Evolutionary conservation across 495 filamentous ascomycete species (phyloP).

Genomic region (Aspergillus heteromorphus): DNA sequence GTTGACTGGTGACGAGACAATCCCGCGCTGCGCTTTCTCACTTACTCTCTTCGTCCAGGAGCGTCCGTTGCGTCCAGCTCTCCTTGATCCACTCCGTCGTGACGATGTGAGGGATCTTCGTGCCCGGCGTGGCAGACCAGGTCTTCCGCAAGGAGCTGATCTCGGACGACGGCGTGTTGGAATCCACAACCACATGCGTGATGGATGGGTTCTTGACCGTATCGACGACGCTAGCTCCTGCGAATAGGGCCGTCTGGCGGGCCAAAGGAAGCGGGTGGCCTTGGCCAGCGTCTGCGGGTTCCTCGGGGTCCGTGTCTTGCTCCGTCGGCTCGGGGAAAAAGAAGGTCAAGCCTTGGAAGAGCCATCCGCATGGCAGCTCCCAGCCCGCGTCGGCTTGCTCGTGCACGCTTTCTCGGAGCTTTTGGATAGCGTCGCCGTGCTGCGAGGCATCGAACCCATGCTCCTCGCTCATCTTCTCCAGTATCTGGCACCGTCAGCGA

Average conservation of each 20-base stretch:
- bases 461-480: conserved; percentile 40
- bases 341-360: conserved; percentile 61
- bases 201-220: conserved; percentile 17
- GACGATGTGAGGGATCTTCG: conserved; percentile 65
- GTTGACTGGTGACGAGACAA: too few relatives aligned
- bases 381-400: conserved; percentile 36
- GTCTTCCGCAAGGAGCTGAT: conserved; percentile 25
- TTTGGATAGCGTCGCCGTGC: conserved; percentile 35
- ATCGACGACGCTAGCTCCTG: conserved; percentile 42
- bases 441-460: conserved; percentile 21
- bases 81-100: conserved; percentile 67
- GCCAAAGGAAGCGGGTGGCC: conserved; percentile 21
- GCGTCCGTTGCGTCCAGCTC: conserved; percentile 71
- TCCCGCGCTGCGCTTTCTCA: background rate
- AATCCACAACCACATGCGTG: conserved; percentile 33
- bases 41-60: conserved; percentile 72
- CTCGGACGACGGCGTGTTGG: conserved; percentile 16
- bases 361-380: conserved; percentile 48
- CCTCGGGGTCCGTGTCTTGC: background rate
- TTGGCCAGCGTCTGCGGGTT: background rate
- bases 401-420: conserved; percentile 54
- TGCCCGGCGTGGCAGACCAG: conserved; percentile 20
- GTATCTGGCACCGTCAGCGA: conserved; percentile 23
- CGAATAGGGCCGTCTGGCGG: conserved; percentile 56
- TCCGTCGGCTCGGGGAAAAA: conserved; percentile 39